These are phyloP conservation scores for Scutellaria minor DNA, from an alignment of 257 asterid species.

Conservation along the genomic window DNA sequence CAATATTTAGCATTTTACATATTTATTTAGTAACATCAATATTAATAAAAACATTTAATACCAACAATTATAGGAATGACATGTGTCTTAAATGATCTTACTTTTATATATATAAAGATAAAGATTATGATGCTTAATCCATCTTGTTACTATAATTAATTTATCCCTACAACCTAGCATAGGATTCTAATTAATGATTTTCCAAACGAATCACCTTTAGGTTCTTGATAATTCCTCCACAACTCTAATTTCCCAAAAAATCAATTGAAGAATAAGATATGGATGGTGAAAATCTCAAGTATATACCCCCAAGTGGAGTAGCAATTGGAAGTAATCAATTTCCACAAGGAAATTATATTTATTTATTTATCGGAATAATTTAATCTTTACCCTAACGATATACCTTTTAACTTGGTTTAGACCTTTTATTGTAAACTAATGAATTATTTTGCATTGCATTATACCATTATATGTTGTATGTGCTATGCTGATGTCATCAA, in stretches of 20 bases:
- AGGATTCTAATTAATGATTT: conserved; percentile 46
- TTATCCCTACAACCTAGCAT: conserved; percentile 43
- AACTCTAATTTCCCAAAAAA: neutral
- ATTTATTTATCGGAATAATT: neutral
- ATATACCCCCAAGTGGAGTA: conserved; percentile 29
- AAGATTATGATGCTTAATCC: conserved; percentile 25
- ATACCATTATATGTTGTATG: no score
- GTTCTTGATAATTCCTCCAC: conserved; percentile 25
- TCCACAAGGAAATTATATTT: neutral
- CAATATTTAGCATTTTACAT: no score
- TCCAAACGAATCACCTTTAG: conserved; percentile 36
- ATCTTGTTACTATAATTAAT: conserved; percentile 21
- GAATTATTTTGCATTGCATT: no score
- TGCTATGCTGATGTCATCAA: no score
- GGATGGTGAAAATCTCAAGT: neutral
- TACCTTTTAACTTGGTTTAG: neutral
- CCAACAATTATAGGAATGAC: no score
- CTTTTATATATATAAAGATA: no score
- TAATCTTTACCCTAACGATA: no score
- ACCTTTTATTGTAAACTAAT: neutral
- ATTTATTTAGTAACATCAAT: no score
- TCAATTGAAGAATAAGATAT: neutral
- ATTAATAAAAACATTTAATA: no score
- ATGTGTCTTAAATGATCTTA: no score
- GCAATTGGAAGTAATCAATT: conserved; percentile 13